Evolutionary conservation across 2,329 filamentous ascomycete genomes (phyloP).

Genomic region (Fusarium tupiense): DNA sequence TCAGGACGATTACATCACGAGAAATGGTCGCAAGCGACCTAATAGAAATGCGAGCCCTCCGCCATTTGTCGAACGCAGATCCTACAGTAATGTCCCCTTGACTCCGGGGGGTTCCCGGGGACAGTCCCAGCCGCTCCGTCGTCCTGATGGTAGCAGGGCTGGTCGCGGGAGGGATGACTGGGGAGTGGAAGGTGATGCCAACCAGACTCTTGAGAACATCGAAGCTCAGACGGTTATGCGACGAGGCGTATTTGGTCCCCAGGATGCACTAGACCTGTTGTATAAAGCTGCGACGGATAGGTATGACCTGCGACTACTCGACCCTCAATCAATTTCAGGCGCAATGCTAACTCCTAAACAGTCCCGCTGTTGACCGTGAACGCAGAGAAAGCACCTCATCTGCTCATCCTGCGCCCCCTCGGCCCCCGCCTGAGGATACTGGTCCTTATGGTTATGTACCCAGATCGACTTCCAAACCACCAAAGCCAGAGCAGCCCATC

Average conservation of each 20-base stretch:
- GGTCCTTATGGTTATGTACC: slow-evolving; percentile 34
- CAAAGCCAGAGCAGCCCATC: slow-evolving; percentile 51
- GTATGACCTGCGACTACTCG: slow-evolving; percentile 48
- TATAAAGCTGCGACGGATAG: slow-evolving; percentile 84
- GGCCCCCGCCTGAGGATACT: slow-evolving; percentile 27
- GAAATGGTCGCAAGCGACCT: slow-evolving; percentile 77
- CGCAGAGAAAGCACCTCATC: slow-evolving; percentile 36
- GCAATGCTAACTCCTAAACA: slow-evolving; percentile 21
- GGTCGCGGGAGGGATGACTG: slow-evolving; percentile 48
- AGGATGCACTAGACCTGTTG: slow-evolving; percentile 90
- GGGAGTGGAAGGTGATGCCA: slow-evolving; percentile 61
- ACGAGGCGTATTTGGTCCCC: slow-evolving; percentile 84
- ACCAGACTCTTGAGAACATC: slow-evolving; percentile 70
- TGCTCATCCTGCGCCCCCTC: slow-evolving; percentile 24
- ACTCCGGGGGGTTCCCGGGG: slow-evolving; percentile 75
- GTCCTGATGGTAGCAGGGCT: slow-evolving; percentile 60
- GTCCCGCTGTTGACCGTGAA: slow-evolving; percentile 39
- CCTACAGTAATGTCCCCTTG: slow-evolving; percentile 64
- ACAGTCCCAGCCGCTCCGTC: slow-evolving; percentile 71
- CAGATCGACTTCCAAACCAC: slow-evolving; percentile 19
- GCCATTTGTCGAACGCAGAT: slow-evolving; percentile 54
- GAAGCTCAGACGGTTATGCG: slow-evolving; percentile 73
- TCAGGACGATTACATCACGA: slow-evolving; percentile 73
- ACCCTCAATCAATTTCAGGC: neutral
- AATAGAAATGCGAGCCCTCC: slow-evolving; percentile 59